These are phyloP conservation scores for Cerioporus squamosus DNA, from an alignment of 1,284 basidiomycete species.

Conservation along the genomic window DNA sequence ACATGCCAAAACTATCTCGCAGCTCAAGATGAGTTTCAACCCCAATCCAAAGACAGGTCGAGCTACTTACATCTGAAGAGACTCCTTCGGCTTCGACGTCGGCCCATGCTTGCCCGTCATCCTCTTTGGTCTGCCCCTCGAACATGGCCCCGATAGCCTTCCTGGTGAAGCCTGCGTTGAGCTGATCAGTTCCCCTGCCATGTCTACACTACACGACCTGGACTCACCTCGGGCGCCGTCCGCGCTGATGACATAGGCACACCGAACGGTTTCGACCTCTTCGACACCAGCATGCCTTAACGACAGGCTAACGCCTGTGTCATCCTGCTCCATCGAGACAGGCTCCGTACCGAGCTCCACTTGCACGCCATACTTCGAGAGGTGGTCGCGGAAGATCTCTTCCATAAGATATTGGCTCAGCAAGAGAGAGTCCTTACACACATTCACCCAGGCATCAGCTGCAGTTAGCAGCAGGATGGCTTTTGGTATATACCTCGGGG, in stretches of 20 bases:
- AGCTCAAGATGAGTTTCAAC: too few species aligned
- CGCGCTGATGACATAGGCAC: constrained; percentile 37
- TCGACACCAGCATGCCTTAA: constrained; percentile 11
- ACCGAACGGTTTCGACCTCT: constrained; percentile 11
- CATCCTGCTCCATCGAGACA: constrained; percentile 29
- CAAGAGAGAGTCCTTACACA: background rate
- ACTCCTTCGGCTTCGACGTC: constrained; percentile 37
- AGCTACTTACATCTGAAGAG: constrained; percentile 22
- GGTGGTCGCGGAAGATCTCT: constrained; percentile 34
- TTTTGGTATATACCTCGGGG: constrained; percentile 25
- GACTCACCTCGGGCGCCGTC: constrained; percentile 40
- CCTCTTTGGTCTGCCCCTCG: constrained; percentile 36
- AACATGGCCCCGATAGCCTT: constrained; percentile 37
- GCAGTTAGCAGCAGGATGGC: background rate
- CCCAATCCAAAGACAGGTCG: too few species aligned
- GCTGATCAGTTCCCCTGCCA: too few species aligned
- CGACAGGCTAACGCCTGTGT: constrained; percentile 26
- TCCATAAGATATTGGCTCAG: constrained; percentile 36
- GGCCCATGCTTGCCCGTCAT: constrained; percentile 34
- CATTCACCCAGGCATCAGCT: background rate
- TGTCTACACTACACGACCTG: too few species aligned
- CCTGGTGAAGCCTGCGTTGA: constrained; percentile 29
- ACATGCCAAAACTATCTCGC: constrained; percentile 34
- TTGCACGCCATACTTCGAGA: constrained; percentile 28
- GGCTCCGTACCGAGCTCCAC: constrained; percentile 39